Conservation (phyloP, 768 basidiomycete genomes). For the Russula griseocarnosa region DNA sequence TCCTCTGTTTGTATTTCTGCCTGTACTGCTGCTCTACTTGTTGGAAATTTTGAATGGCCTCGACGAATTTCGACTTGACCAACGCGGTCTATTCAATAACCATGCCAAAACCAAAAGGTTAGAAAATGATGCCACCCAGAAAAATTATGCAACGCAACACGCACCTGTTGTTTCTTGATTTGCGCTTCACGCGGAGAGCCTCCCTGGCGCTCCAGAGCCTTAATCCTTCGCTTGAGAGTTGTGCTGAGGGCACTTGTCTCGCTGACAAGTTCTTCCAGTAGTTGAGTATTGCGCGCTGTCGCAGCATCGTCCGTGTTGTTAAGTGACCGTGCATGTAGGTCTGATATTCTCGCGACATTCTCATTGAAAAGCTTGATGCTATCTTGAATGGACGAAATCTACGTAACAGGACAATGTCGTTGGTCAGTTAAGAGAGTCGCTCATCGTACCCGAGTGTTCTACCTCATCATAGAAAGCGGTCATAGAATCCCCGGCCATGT, state of each 20-base stretch:
- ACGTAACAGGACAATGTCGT: not conserved
- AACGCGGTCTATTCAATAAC: constrained; percentile 45
- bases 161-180: constrained; percentile 46
- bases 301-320: constrained; percentile 48
- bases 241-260: constrained; percentile 59
- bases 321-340: constrained; percentile 48
- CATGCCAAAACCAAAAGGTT: not conserved
- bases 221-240: constrained; percentile 55
- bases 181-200: constrained; percentile 42
- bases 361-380: constrained; percentile 42
- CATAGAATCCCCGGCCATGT: constrained; percentile 50
- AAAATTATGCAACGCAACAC: constrained; percentile 20
- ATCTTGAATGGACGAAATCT: constrained; percentile 52
- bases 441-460: constrained; percentile 27
- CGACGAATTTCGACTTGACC: constrained; percentile 65
- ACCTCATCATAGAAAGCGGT: constrained; percentile 72
- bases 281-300: constrained; percentile 39
- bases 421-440: constrained; percentile 1
- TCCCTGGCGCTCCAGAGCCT: constrained; percentile 47
- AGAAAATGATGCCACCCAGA: not conserved
- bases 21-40: constrained; percentile 68
- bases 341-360: constrained; percentile 45
- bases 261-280: constrained; percentile 54
- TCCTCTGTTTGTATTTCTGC: constrained; percentile 56
- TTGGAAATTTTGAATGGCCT: constrained; percentile 75